Evolutionary conservation across 2,329 filamentous ascomycete species (phyloP).

Genomic region (Aspergillus floridensis): DNA sequence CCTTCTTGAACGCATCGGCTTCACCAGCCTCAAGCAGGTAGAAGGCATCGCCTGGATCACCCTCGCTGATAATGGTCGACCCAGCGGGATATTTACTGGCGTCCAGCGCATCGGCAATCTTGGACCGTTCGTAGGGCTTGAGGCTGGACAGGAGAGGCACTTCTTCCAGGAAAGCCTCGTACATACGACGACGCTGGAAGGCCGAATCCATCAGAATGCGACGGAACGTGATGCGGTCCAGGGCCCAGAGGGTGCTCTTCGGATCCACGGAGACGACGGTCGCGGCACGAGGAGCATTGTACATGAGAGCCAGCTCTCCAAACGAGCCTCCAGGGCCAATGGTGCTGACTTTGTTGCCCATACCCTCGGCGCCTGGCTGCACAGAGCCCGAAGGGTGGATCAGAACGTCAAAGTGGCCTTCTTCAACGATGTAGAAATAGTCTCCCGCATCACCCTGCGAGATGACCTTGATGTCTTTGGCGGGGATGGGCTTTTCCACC

Average conservation of each 20-base stretch:
- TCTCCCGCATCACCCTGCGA: slow-evolving; percentile 93
- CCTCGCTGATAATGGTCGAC: slow-evolving; percentile 83
- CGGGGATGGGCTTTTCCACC: slow-evolving; percentile 91
- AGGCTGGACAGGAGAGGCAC: slow-evolving; percentile 80
- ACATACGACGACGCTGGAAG: slow-evolving; percentile 92
- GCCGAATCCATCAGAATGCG: slow-evolving; percentile 98
- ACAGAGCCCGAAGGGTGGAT: slow-evolving; percentile 76
- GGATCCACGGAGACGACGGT: slow-evolving; percentile 83
- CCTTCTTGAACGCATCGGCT: slow-evolving; percentile 82
- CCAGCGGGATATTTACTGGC: slow-evolving; percentile 80
- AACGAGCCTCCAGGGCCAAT: slow-evolving; percentile 91
- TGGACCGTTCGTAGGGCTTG: slow-evolving; percentile 89
- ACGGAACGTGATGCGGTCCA: slow-evolving; percentile 94
- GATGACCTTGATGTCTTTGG: slow-evolving; percentile 87
- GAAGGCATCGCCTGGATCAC: slow-evolving; percentile 87
- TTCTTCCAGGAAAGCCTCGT: slow-evolving; percentile 93
- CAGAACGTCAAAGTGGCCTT: slow-evolving; percentile 84
- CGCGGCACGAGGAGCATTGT: slow-evolving; percentile 93
- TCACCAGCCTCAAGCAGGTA: slow-evolving; percentile 86
- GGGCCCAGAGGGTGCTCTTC: slow-evolving; percentile 81
- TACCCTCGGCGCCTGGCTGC: slow-evolving; percentile 74
- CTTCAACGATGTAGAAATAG: slow-evolving; percentile 96
- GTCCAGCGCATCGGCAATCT: slow-evolving; percentile 95
- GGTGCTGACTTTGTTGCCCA: slow-evolving; percentile 76
- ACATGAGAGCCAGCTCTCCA: slow-evolving; percentile 96